Evolutionary conservation across 257 asterid species (phyloP).

Genomic region (Gentiana straminea): DNA sequence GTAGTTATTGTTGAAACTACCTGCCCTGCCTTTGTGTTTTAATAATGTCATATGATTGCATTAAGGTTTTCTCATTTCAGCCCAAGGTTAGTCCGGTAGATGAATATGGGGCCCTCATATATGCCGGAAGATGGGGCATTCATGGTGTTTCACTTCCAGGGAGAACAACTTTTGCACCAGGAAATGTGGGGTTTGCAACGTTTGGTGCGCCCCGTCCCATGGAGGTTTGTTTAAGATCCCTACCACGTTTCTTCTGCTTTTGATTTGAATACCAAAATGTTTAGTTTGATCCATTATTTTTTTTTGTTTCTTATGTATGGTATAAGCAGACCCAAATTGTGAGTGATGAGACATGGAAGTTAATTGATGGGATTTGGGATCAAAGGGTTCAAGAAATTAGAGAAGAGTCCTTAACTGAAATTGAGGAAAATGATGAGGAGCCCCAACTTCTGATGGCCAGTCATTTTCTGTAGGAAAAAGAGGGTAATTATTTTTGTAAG

Average conservation of each 20-base stretch:
- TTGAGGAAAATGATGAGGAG: slow-evolving; percentile 50
- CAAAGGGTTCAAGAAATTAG: slow-evolving; percentile 61
- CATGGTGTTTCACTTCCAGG: slow-evolving; percentile 95
- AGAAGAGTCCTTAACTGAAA: slow-evolving; percentile 42
- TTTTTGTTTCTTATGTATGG: slow-evolving; percentile 2
- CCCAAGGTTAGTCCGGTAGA: slow-evolving; percentile 65
- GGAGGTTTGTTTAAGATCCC: slow-evolving; percentile 33
- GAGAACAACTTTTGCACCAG: slow-evolving; percentile 97
- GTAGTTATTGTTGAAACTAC: slow-evolving; percentile 19
- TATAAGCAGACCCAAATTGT: slow-evolving; percentile 76
- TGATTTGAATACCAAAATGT: not conserved
- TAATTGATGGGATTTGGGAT: slow-evolving; percentile 80
- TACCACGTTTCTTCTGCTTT: no score
- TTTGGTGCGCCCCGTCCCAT: slow-evolving; percentile 95
- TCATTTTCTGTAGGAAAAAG: slow-evolving; percentile 49
- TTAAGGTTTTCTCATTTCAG: slow-evolving; percentile 25
- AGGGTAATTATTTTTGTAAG: no score
- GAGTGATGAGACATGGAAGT: slow-evolving; percentile 83
- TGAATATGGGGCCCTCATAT: slow-evolving; percentile 79
- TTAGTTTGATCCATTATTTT: not conserved
- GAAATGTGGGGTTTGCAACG: slow-evolving; percentile 82
- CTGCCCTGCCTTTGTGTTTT: not conserved
- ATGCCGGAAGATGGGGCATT: slow-evolving; percentile 94
- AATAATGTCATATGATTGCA: not conserved
- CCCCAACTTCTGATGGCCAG: slow-evolving; percentile 83